Base-by-base conservation (phyloP, 306 rosid genomes). In the Dalbergia cochinchinensis region DNA sequence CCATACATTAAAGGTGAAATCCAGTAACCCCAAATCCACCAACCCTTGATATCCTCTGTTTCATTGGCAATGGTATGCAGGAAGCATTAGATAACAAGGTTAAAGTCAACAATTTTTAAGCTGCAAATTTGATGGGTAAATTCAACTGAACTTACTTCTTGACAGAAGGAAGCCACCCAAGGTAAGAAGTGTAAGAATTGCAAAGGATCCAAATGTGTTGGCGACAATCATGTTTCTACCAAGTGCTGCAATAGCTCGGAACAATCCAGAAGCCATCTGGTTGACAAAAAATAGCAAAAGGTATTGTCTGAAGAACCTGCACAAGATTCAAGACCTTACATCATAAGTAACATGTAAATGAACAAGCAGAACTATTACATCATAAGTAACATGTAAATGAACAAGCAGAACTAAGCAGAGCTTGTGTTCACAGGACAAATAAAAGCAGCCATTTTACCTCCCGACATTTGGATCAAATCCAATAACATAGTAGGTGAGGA, bases 81-180 rank as follows among this genome's bases (percentile, higher is more conserved):
- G 12, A 51, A 61, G 16, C 42, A 62, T 71, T 26, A 34, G 66
- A 7, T 48, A 60, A 50, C 7, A 37, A 37, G 41, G 7, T 37
- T 6, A 39, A 55, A 61, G 65, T 16, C 8, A 41, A 64, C 12
- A 26, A 16, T 26, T 55, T 1, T 19, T 44, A 16, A 39, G 14
- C 61, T 37, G 13, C 7, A 20, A 11, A 4, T 13, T 2, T 13
- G 22, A 11, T 62, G 18, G 31, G 50, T n/a, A 45, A 7, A 10
- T 45, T 51, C 26, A 70, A 48, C 39, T 26, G 16, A 82, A 53
- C 67, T 33, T 73, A 89, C 92, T 76, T 74, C 53, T 80, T 47
- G 90, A 71, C 7, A 89, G 53, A 73, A 89, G 48, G 72, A 86
- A 85, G 69, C 92, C 92, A 71, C 90, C 87, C 83, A 86, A 63